Percentiles rank a stretch among this genome's conserved stretches.
These are phyloP conservation scores for Helenozyma rhizophorensis DNA, from an alignment of 805 yeast species.

Conservation along the genomic window DNA sequence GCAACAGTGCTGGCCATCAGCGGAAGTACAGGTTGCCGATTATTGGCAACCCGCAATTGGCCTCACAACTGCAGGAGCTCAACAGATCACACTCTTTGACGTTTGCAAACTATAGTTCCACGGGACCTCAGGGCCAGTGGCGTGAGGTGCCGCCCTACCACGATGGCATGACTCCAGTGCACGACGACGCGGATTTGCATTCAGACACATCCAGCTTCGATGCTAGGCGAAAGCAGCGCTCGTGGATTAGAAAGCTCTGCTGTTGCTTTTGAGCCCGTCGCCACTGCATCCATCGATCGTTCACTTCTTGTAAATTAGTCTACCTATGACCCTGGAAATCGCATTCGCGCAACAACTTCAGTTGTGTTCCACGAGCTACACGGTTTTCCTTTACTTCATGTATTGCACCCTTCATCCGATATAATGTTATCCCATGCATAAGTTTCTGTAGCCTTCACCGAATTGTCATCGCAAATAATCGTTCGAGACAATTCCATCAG, in stretches of 20 bases:
- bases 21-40: no score
- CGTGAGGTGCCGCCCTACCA: slow-evolving; percentile 14
- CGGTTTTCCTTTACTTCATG: no score
- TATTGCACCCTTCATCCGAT: no score
- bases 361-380: no score
- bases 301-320: no score
- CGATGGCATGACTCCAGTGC: slow-evolving; percentile 29
- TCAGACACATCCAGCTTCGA: slow-evolving; percentile 34
- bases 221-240: slow-evolving; percentile 11
- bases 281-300: no score
- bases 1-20: slow-evolving; percentile 2
- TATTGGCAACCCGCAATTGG: slow-evolving; percentile 12
- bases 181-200: slow-evolving; percentile 37
- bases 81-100: slow-evolving; percentile 15
- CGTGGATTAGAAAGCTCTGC: slow-evolving; percentile 13
- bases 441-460: no score
- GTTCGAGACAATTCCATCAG: no score
- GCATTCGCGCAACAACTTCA: not conserved
- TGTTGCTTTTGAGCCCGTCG: slow-evolving; percentile 10
- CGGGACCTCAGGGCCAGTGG: slow-evolving; percentile 7
- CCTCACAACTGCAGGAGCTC: slow-evolving; percentile 11
- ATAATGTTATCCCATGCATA: no score
- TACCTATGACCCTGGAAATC: no score
- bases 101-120: slow-evolving; percentile 13
- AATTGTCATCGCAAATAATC: no score